phyloP scores from a whole-genome alignment of 371 early-diverging fungal species.

The Mucor velutinosus region DNA sequence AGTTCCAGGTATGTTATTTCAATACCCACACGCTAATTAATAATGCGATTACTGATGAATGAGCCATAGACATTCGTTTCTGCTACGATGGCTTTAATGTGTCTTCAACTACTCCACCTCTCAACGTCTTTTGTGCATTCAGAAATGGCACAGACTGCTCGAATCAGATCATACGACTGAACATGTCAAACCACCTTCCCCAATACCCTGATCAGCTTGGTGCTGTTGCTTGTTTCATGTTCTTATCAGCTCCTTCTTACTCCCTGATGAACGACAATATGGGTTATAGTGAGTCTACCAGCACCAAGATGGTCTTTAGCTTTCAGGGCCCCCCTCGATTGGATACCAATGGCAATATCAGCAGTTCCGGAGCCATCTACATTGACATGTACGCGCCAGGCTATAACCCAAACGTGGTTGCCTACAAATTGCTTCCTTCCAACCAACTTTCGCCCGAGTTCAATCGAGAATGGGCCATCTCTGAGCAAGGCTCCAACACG shows the following conservation, averaged over 20 bases:
- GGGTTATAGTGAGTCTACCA: neutral
- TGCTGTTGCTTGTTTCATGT: neutral
- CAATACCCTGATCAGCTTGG: neutral
- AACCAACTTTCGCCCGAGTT: neutral
- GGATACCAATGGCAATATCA: neutral
- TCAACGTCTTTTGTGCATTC: neutral
- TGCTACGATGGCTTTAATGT: constrained; percentile 31
- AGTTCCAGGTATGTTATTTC: constrained; percentile 37
- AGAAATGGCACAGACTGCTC: constrained; percentile 6
- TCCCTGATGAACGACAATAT: neutral
- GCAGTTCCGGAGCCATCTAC: neutral
- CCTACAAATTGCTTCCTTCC: neutral
- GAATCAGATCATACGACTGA: neutral
- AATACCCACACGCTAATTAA: neutral
- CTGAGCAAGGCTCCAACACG: neutral
- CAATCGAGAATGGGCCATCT: neutral
- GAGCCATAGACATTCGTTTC: constrained; percentile 32
- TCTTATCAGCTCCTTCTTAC: neutral
- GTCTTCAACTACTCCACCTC: neutral
- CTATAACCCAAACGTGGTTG: constrained; percentile 5
- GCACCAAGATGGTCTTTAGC: constrained; percentile 1
- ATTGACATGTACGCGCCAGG: constrained; percentile 8
- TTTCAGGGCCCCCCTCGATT: neutral
- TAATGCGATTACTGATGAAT: neutral
- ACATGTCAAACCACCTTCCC: neutral